Percentiles rank a stretch among this genome's conserved stretches.
Conservation (phyloP, 2,329 filamentous ascomycete genomes). For the Phyllosticta paracitricarpa region DNA sequence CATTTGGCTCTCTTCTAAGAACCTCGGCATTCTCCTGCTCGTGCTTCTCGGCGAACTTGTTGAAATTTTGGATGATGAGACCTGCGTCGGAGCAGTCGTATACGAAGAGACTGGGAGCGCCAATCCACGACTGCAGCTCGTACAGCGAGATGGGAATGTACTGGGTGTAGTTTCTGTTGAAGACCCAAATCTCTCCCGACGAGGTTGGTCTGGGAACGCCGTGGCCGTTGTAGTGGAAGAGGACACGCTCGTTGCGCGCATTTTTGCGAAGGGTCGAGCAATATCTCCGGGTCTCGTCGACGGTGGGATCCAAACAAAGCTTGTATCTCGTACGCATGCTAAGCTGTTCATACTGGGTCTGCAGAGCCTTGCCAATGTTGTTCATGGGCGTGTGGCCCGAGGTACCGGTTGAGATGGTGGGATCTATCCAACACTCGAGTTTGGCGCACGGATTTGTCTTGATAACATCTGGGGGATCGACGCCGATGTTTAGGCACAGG, state of each 20-base stretch:
- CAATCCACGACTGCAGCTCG: slow-evolving; percentile 90
- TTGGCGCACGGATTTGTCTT: slow-evolving; percentile 91
- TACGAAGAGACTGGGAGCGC: slow-evolving; percentile 89
- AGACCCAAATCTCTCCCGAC: slow-evolving; percentile 98
- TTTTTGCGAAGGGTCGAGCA: slow-evolving; percentile 82
- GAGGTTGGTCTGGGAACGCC: slow-evolving; percentile 91
- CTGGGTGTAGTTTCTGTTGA: slow-evolving; percentile 97
- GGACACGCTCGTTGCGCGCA: slow-evolving; percentile 86
- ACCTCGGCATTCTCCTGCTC: slow-evolving; percentile 77
- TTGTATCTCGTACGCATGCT: slow-evolving; percentile 96
- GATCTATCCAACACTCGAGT: slow-evolving; percentile 94
- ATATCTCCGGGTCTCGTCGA: slow-evolving; percentile 96
- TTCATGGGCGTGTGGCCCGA: slow-evolving; percentile 74
- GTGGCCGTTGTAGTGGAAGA: slow-evolving; percentile 99
- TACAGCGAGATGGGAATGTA: slow-evolving; percentile 96
- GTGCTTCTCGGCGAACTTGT: slow-evolving; percentile 89
- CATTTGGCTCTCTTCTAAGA: slow-evolving; percentile 63
- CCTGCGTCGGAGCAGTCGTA: slow-evolving; percentile 97
- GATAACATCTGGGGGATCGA: slow-evolving; percentile 92
- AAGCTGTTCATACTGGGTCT: slow-evolving; percentile 90
- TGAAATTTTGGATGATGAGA: slow-evolving; percentile 90
- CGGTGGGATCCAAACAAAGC: slow-evolving; percentile 89
- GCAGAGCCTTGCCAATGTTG: slow-evolving; percentile 90
- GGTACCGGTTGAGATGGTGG: slow-evolving; percentile 61
- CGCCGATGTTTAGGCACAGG: slow-evolving; percentile 92